A percentile compares a stretch with the other conserved stretches of the same genome.
Conservation (phyloP, 176 grass and related monocot species). For the Oryza punctata region DNA sequence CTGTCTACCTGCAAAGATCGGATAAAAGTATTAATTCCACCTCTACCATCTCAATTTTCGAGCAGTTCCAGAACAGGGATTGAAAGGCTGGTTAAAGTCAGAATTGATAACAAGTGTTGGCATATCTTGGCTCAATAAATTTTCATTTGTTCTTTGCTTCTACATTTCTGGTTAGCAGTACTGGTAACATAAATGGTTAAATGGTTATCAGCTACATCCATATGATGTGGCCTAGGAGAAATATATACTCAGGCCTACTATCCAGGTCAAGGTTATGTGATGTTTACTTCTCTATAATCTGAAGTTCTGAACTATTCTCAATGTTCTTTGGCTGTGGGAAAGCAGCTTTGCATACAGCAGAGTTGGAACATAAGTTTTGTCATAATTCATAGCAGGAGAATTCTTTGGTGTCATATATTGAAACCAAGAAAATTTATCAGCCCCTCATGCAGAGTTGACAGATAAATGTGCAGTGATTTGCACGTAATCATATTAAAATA, state of each 20-base stretch:
- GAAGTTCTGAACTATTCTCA: neutral
- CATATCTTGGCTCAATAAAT: neutral
- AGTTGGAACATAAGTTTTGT: neutral
- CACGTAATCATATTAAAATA: neutral
- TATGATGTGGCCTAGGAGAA: neutral
- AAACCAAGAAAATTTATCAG: neutral
- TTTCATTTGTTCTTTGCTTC: neutral
- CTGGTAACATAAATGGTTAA: neutral
- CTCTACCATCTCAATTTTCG: neutral
- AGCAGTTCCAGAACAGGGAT: neutral
- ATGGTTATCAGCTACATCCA: neutral
- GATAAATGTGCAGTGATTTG: neutral
- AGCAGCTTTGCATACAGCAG: neutral
- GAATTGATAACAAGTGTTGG: neutral
- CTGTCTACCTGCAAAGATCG: neutral
- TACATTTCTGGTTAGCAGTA: neutral
- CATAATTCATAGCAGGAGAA: neutral
- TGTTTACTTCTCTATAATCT: neutral
- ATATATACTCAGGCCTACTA: neutral
- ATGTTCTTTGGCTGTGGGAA: neutral
- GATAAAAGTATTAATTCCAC: neutral
- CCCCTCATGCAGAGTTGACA: neutral
- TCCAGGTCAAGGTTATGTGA: neutral
- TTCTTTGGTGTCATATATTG: neutral
- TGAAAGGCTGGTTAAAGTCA: neutral